phyloP scores from a whole-genome alignment of 768 basidiomycete species.

The Trametopsis cervina region DNA sequence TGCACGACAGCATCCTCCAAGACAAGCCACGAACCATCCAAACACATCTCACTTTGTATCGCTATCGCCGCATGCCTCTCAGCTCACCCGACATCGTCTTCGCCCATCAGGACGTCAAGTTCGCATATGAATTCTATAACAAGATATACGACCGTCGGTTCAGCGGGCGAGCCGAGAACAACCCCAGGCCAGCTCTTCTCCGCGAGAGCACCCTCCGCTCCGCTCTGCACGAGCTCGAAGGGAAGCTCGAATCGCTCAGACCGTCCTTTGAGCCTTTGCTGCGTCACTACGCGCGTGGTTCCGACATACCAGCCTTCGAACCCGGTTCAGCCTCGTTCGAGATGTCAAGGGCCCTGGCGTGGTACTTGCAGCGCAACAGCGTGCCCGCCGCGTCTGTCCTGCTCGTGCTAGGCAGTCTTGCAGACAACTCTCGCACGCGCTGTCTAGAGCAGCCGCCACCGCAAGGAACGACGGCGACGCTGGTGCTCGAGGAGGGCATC shows the following conservation, averaged over 20 bases:
- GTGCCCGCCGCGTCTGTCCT: conserved; percentile 69
- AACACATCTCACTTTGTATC: conserved; percentile 66
- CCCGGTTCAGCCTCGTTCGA: conserved; percentile 11
- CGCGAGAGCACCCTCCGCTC: conserved; percentile 68
- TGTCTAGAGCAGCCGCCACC: conserved; percentile 44
- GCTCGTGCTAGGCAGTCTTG: conserved; percentile 51
- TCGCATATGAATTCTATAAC: conserved; percentile 70
- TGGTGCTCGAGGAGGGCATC: conserved; percentile 49
- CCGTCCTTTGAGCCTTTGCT: neutral
- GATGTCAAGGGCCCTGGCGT: conserved; percentile 43
- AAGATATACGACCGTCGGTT: conserved; percentile 70
- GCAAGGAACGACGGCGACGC: conserved; percentile 36
- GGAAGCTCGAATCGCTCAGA: conserved; percentile 43
- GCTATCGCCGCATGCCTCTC: conserved; percentile 55
- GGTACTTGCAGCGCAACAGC: conserved; percentile 65
- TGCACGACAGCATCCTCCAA: conserved; percentile 85
- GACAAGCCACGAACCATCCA: conserved; percentile 81
- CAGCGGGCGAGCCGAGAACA: conserved; percentile 63
- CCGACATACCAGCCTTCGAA: conserved; percentile 23
- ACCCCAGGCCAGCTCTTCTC: conserved; percentile 58
- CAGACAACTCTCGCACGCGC: conserved; percentile 53
- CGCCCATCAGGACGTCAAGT: conserved; percentile 65
- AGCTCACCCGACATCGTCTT: conserved; percentile 57
- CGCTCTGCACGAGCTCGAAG: conserved; percentile 55
- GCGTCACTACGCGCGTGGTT: conserved; percentile 49